Percentiles rank a stretch among this genome's conserved stretches.
Evolutionary conservation across 768 basidiomycete genomes (phyloP).

Genomic region (Lactarius pseudohatsudake): DNA sequence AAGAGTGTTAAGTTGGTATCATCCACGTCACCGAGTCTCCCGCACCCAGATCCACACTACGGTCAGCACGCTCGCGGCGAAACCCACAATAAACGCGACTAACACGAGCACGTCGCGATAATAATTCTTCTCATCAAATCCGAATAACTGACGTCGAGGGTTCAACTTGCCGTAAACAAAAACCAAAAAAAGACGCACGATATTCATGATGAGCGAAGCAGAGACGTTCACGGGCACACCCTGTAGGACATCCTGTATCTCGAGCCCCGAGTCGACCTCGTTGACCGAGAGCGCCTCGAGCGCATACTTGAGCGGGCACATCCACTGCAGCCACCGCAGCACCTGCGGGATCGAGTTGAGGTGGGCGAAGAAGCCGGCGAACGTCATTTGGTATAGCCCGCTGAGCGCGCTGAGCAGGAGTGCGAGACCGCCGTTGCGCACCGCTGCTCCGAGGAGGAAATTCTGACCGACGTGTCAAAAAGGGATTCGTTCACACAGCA

Average conservation of each 20-base stretch:
- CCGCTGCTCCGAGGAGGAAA: slow-evolving; percentile 82
- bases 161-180: not conserved
- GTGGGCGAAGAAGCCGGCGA: slow-evolving; percentile 92
- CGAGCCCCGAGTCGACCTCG: slow-evolving; percentile 85
- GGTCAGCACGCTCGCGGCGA: slow-evolving; percentile 67
- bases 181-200: slow-evolving; percentile 45
- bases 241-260: slow-evolving; percentile 74
- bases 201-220: slow-evolving; percentile 81
- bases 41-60: slow-evolving; percentile 76
- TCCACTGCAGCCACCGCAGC: slow-evolving; percentile 90
- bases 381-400: slow-evolving; percentile 82
- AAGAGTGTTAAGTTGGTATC: not conserved
- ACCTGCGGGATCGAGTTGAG: slow-evolving; percentile 82
- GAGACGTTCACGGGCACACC: slow-evolving; percentile 83
- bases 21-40: slow-evolving; percentile 58
- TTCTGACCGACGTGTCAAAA: slow-evolving; percentile 49
- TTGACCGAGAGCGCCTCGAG: slow-evolving; percentile 90
- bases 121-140: slow-evolving; percentile 78
- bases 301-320: slow-evolving; percentile 79
- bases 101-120: slow-evolving; percentile 87
- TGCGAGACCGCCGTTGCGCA: slow-evolving; percentile 86
- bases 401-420: slow-evolving; percentile 81
- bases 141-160: slow-evolving; percentile 61
- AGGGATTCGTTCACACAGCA: not conserved
- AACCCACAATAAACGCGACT: slow-evolving; percentile 83